These are phyloP conservation scores for Lipomyces mesembrius DNA, from an alignment of 805 yeast genomes.

Conservation along the genomic window DNA sequence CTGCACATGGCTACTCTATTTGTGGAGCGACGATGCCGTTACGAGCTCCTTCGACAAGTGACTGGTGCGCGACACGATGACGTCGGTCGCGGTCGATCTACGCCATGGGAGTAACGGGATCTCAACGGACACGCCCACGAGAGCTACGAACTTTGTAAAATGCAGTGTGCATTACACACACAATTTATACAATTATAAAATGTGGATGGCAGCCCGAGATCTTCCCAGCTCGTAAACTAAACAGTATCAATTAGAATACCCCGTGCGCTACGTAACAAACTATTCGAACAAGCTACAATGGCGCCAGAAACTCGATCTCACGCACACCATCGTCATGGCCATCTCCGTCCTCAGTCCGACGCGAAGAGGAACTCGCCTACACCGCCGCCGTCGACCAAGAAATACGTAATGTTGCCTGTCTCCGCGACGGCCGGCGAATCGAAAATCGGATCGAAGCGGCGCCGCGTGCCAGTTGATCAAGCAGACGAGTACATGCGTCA, in stretches of 20 bases:
- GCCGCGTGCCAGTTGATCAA: conserved; percentile 11
- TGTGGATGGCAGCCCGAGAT: neutral
- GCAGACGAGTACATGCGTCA: conserved; percentile 12
- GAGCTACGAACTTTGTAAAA: neutral
- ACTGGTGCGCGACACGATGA: too few species aligned
- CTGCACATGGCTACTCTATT: too few species aligned
- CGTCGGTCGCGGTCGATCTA: too few species aligned
- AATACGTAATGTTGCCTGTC: conserved; percentile 1
- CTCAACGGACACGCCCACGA: neutral
- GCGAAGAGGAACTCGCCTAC: conserved; percentile 11
- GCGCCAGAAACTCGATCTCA: conserved; percentile 2
- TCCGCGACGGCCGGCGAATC: neutral
- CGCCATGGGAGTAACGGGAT: too few species aligned
- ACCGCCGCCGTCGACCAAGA: conserved; percentile 1
- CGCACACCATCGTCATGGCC: neutral
- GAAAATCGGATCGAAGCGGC: conserved; percentile 7
- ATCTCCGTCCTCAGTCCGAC: conserved; percentile 6
- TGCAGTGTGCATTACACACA: neutral
- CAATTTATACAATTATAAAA: too few species aligned
- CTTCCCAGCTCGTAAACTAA: neutral
- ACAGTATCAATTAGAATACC: neutral
- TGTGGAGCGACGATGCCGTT: too few species aligned
- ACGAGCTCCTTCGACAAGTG: too few species aligned
- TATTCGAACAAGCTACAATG: neutral
- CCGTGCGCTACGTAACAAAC: neutral